These are phyloP conservation scores for Rhazya stricta DNA, from an alignment of 257 asterid genomes.

Conservation along the genomic window DNA sequence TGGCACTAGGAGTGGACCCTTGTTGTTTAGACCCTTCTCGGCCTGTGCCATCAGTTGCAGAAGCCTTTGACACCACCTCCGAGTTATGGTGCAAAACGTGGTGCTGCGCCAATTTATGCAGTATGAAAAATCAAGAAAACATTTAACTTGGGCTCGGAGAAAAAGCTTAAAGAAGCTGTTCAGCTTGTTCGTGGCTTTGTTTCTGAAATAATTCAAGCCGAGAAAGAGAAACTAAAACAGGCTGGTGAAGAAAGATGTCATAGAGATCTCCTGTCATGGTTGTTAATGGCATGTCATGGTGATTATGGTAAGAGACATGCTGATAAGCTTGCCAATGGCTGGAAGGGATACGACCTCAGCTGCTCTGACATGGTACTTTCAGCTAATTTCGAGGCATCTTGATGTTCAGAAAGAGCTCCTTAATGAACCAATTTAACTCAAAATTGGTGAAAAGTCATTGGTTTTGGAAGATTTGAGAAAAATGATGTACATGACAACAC, in stretches of 20 bases:
- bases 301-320: slow-evolving; percentile 44
- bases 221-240: slow-evolving; percentile 24
- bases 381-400: slow-evolving; percentile 29
- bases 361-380: slow-evolving; percentile 56
- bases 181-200: slow-evolving; percentile 34
- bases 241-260: slow-evolving; percentile 17
- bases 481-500: slow-evolving; percentile 46
- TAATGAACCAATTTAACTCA: slow-evolving; percentile 12
- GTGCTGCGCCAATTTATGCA: too few species aligned
- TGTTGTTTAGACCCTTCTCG: too few species aligned
- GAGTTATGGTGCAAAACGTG: too few species aligned
- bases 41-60: too few species aligned
- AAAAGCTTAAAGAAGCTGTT: not conserved
- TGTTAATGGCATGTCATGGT: slow-evolving; percentile 33
- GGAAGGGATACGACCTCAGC: slow-evolving; percentile 58
- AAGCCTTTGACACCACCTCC: too few species aligned
- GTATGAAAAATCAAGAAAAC: too few species aligned
- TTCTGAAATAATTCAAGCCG: slow-evolving; percentile 20
- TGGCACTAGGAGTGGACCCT: not conserved
- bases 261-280: slow-evolving; percentile 42
- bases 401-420: slow-evolving; percentile 28
- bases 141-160: not conserved
- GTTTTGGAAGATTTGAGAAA: slow-evolving; percentile 36
- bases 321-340: slow-evolving; percentile 51
- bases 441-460: slow-evolving; percentile 14